Percentiles rank a stretch among this genome's conserved stretches.
Evolutionary conservation across 164 flowering plant genomes (phyloP).

Genomic region (Stephania yunnanensis): DNA sequence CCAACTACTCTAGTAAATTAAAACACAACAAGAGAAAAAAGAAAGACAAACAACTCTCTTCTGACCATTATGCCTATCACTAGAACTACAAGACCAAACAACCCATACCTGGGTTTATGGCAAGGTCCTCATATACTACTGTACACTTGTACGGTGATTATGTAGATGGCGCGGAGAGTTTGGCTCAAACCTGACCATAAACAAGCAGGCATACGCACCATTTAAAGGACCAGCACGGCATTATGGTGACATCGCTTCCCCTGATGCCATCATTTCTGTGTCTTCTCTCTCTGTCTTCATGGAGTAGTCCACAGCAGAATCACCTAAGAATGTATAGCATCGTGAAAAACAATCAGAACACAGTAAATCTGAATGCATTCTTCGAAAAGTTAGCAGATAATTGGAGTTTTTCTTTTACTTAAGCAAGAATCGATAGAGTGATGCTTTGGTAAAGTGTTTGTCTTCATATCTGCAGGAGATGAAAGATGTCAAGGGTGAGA

Average conservation of each 20-base stretch:
- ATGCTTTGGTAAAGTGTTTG: slow-evolving; percentile 26
- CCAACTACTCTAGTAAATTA: not conserved
- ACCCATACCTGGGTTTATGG: not conserved
- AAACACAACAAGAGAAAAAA: not conserved
- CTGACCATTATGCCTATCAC: not conserved
- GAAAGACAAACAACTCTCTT: not conserved
- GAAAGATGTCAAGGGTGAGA: not conserved
- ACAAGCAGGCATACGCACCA: slow-evolving; percentile 31
- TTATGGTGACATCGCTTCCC: slow-evolving; percentile 37
- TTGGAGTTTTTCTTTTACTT: slow-evolving; percentile 26
- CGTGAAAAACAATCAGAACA: not conserved
- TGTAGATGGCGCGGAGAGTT: not conserved
- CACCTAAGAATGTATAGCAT: slow-evolving; percentile 31
- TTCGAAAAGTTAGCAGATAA: not conserved
- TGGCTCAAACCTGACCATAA: slow-evolving; percentile 34
- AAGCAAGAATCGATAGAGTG: slow-evolving; percentile 34
- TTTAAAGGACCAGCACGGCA: slow-evolving; percentile 2
- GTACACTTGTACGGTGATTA: not conserved
- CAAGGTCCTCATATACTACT: not conserved
- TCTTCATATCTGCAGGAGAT: slow-evolving; percentile 27
- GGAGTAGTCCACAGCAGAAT: slow-evolving; percentile 39
- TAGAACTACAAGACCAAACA: not conserved
- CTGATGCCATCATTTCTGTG: slow-evolving; percentile 23
- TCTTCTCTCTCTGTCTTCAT: slow-evolving; percentile 20
- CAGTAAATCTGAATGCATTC: not conserved